Conservation (phyloP, 2,329 filamentous ascomycete genomes). For the Paracoccidioides lutzii region DNA sequence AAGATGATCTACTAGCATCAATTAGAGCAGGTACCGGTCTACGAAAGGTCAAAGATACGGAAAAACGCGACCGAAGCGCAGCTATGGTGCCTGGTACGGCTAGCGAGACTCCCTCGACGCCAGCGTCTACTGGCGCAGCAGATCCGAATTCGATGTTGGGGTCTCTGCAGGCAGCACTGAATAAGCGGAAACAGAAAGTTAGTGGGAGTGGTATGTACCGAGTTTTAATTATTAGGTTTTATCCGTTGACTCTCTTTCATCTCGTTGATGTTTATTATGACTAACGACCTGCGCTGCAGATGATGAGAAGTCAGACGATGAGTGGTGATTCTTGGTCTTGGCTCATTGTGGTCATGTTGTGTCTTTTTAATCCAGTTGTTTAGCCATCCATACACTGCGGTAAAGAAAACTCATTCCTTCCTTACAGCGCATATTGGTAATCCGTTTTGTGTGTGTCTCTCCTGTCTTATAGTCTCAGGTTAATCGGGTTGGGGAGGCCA, state of each 20-base stretch:
- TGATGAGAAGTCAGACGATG: constrained; percentile 35
- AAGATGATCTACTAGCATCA: constrained; percentile 34
- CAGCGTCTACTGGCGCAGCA: constrained; percentile 36
- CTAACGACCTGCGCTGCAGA: constrained; percentile 17
- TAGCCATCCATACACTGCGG: neutral
- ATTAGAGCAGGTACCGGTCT: constrained; percentile 40
- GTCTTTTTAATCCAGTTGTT: neutral
- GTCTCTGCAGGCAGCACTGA: constrained; percentile 63
- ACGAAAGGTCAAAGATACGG: constrained; percentile 33
- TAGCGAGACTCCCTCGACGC: constrained; percentile 47
- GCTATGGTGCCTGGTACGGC: constrained; percentile 35
- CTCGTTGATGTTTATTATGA: neutral
- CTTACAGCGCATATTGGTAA: neutral
- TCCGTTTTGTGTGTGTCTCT: neutral
- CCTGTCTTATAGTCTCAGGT: neutral
- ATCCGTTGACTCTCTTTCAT: neutral
- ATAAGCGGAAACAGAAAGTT: constrained; percentile 84
- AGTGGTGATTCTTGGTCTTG: constrained; percentile 25
- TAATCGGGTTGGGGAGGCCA: neutral
- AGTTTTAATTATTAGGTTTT: constrained; percentile 5
- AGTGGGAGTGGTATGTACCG: constrained; percentile 74
- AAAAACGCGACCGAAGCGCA: constrained; percentile 35
- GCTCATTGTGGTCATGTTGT: neutral
- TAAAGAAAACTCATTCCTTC: neutral
- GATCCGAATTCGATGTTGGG: constrained; percentile 57